A percentile compares a stretch with the other conserved stretches of the same genome.
These are phyloP conservation scores for Gossypium herbaceum DNA, from an alignment of 345 rosid species.

Conservation along the genomic window DNA sequence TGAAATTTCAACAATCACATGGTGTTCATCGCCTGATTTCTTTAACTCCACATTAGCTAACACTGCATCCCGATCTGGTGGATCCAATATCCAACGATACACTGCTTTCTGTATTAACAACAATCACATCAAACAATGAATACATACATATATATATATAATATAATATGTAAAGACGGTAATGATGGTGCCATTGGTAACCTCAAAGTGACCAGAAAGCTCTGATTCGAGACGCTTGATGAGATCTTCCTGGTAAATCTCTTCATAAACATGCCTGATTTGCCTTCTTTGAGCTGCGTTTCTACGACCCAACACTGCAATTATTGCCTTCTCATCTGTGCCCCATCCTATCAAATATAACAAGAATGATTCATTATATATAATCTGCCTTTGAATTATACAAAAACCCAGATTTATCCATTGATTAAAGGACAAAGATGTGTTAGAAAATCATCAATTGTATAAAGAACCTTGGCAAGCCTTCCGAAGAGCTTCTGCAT, in stretches of 20 bases:
- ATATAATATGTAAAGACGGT: background rate
- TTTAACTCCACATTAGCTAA: conserved; percentile 47
- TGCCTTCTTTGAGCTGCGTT: conserved; percentile 14
- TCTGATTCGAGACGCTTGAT: conserved; percentile 45
- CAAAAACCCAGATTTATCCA: background rate
- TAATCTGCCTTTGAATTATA: background rate
- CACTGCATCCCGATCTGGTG: conserved; percentile 56
- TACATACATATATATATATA: background rate
- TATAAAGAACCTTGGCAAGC: background rate
- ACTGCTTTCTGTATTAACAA: conserved; percentile 37
- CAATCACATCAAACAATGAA: background rate
- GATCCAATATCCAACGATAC: conserved; percentile 54
- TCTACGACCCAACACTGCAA: conserved; percentile 2
- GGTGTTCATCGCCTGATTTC: conserved; percentile 30
- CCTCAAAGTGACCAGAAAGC: conserved; percentile 53
- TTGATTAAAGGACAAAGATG: background rate
- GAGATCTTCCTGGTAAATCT: conserved; percentile 11
- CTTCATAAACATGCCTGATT: conserved; percentile 13
- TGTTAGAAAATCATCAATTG: background rate
- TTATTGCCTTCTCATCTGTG: conserved; percentile 2
- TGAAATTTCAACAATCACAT: conserved; percentile 49
- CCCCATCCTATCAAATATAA: background rate
- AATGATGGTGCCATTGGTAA: background rate
- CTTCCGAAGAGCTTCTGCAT: background rate
- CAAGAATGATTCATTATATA: no score